Conservation (phyloP, 2,329 filamentous ascomycete genomes). For the Teratosphaeriaceae sp. region DNA sequence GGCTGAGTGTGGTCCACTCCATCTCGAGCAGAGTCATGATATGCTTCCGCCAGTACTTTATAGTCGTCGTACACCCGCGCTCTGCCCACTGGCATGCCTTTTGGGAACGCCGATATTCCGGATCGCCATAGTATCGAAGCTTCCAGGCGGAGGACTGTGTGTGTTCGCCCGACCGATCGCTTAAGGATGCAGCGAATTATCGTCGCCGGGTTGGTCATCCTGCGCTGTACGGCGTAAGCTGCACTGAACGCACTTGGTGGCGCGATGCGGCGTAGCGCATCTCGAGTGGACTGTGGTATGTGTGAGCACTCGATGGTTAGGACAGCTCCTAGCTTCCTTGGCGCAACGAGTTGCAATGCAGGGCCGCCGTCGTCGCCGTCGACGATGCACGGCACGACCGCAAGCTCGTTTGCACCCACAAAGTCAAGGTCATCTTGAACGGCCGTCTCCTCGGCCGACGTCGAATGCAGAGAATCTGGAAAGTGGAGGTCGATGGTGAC, state of each 20-base stretch:
- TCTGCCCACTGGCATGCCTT: conserved; percentile 17
- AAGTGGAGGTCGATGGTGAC: conserved; percentile 25
- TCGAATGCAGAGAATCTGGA: conserved; percentile 12
- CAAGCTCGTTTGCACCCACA: conserved; percentile 9
- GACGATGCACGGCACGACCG: conserved; percentile 16
- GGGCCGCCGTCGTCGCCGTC: conserved; percentile 11
- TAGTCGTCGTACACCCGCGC: conserved; percentile 23
- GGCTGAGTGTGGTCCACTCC: conserved; percentile 16
- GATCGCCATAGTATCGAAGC: conserved; percentile 24
- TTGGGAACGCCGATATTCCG: conserved; percentile 24
- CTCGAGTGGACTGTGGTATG: conserved; percentile 11
- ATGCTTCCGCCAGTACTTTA: conserved; percentile 17
- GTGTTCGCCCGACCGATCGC: conserved; percentile 17
- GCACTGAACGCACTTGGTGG: conserved; percentile 11
- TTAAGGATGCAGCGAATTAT: conserved; percentile 16
- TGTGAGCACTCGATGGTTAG: conserved; percentile 18
- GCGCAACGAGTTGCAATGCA: conserved; percentile 15
- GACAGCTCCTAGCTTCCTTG: conserved; percentile 12
- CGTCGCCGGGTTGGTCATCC: conserved; percentile 7
- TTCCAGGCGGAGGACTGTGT: conserved; percentile 22
- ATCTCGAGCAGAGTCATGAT: conserved; percentile 16
- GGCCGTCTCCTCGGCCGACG: conserved; percentile 5
- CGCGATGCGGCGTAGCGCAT: conserved; percentile 11
- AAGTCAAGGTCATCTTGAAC: conserved; percentile 20
- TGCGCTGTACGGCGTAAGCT: neutral